Percentiles rank a stretch among this genome's conserved stretches.
phyloP scores from a whole-genome alignment of 352 stramenopile genomes.

The Globisporangium middletonii region DNA sequence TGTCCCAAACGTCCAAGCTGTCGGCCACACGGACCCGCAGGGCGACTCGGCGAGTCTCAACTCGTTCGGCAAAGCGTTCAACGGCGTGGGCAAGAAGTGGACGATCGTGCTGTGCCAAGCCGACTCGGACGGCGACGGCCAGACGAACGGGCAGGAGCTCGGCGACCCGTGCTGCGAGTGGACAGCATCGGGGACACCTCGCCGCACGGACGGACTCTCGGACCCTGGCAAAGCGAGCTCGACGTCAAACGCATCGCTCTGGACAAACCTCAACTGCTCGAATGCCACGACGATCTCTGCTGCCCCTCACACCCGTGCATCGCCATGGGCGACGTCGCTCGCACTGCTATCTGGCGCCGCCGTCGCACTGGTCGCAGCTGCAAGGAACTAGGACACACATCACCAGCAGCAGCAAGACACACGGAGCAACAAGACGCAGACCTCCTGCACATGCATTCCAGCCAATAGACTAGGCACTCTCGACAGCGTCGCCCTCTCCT shows the following conservation, averaged over 20 bases:
- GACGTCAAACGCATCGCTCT: slow-evolving; percentile 1
- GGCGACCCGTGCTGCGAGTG: slow-evolving; percentile 49
- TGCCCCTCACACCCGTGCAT: background rate
- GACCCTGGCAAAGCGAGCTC: slow-evolving; percentile 13
- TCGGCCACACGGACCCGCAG: slow-evolving; percentile 24
- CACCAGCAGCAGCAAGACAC: background rate
- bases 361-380: background rate
- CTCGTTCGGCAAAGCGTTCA: slow-evolving; percentile 29
- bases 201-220: slow-evolving; percentile 20
- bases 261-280: slow-evolving; percentile 4
- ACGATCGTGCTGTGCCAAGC: slow-evolving; percentile 22
- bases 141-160: slow-evolving; percentile 55
- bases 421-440: background rate
- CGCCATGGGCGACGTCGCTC: background rate
- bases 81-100: slow-evolving; percentile 28
- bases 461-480: background rate
- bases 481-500: no score
- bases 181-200: slow-evolving; percentile 2
- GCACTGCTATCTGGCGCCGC: background rate
- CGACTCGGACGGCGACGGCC: slow-evolving; percentile 37
- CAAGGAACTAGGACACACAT: background rate
- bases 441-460: background rate
- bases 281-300: background rate
- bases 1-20: slow-evolving; percentile 18
- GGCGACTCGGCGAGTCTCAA: slow-evolving; percentile 16